These are phyloP conservation scores for Sclerotiophoma versabilis DNA, from an alignment of 2,329 filamentous ascomycete genomes.

Conservation along the genomic window DNA sequence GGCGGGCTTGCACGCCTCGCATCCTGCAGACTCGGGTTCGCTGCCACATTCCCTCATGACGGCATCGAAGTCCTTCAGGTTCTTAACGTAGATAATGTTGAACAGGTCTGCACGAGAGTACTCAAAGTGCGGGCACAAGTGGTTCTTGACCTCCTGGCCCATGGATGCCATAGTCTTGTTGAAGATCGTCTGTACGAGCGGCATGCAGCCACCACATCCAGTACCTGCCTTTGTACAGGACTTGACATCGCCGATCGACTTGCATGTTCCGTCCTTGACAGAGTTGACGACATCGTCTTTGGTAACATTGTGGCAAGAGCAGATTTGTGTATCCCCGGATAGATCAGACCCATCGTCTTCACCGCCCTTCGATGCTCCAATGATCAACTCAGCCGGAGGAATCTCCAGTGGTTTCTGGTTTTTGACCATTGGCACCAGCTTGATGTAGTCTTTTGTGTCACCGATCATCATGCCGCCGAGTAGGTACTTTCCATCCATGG, in stretches of 20 bases:
- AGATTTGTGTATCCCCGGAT: constrained; percentile 85
- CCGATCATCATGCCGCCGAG: constrained; percentile 98
- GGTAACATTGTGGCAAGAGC: constrained; percentile 90
- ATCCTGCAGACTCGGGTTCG: constrained; percentile 75
- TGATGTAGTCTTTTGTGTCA: constrained; percentile 89
- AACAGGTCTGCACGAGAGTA: constrained; percentile 88
- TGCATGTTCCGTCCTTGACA: constrained; percentile 81
- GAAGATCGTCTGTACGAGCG: constrained; percentile 87
- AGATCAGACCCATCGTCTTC: constrained; percentile 77
- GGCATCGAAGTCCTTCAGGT: constrained; percentile 72
- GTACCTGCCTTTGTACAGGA: constrained; percentile 91
- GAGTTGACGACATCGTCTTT: constrained; percentile 78
- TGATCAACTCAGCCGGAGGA: constrained; percentile 81
- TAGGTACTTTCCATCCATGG: constrained; percentile 85
- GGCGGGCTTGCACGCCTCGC: constrained; percentile 85
- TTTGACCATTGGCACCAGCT: constrained; percentile 86
- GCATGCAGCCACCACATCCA: constrained; percentile 89
- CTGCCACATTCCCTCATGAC: constrained; percentile 82
- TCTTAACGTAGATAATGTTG: constrained; percentile 85
- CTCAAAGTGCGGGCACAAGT: constrained; percentile 83
- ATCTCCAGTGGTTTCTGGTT: constrained; percentile 79
- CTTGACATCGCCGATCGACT: constrained; percentile 82
- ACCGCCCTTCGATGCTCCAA: constrained; percentile 76
- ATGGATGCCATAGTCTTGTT: constrained; percentile 85
- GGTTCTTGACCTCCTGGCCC: constrained; percentile 86